phyloP scores from a whole-genome alignment of 306 rosid species.

The Acmispon strigosus region DNA sequence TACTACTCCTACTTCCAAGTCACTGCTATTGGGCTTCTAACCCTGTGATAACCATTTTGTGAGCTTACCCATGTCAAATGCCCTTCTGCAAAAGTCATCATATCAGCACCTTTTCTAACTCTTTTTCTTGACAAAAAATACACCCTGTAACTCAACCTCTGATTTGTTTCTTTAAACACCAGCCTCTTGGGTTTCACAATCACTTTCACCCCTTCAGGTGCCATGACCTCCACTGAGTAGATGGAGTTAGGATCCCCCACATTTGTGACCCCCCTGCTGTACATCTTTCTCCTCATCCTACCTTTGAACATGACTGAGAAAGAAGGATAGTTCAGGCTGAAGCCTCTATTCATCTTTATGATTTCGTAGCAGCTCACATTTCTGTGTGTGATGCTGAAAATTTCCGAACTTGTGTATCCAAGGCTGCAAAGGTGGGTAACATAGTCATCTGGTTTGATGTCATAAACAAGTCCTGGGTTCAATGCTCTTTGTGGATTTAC shows the following conservation, averaged over 20 bases:
- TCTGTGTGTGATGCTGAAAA: conserved; percentile 63
- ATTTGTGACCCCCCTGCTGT: conserved; percentile 54
- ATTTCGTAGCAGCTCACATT: conserved; percentile 61
- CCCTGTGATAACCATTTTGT: conserved; percentile 41
- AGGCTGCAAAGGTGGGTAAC: conserved; percentile 67
- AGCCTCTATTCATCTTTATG: conserved; percentile 53
- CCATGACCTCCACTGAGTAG: conserved; percentile 60
- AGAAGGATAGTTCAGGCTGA: conserved; percentile 84
- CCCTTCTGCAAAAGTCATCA: conserved; percentile 43
- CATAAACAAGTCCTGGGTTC: conserved; percentile 72
- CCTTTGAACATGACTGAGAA: conserved; percentile 53
- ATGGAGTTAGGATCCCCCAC: conserved; percentile 68
- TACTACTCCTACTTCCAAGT: conserved; percentile 46
- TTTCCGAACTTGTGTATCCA: conserved; percentile 60
- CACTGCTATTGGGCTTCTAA: conserved; percentile 82
- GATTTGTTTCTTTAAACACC: conserved; percentile 39
- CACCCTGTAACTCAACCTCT: conserved; percentile 57
- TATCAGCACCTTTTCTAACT: conserved; percentile 17
- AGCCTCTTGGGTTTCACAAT: conserved; percentile 58
- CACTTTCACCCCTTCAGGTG: conserved; percentile 63
- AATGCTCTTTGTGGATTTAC: conserved; percentile 66
- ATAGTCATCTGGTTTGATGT: conserved; percentile 64
- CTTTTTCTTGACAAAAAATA: conserved; percentile 58
- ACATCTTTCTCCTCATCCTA: conserved; percentile 39
- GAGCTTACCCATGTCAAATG: conserved; percentile 66